Conservation (phyloP, 2,329 filamentous ascomycete genomes). For the Clonostachys chloroleuca region DNA sequence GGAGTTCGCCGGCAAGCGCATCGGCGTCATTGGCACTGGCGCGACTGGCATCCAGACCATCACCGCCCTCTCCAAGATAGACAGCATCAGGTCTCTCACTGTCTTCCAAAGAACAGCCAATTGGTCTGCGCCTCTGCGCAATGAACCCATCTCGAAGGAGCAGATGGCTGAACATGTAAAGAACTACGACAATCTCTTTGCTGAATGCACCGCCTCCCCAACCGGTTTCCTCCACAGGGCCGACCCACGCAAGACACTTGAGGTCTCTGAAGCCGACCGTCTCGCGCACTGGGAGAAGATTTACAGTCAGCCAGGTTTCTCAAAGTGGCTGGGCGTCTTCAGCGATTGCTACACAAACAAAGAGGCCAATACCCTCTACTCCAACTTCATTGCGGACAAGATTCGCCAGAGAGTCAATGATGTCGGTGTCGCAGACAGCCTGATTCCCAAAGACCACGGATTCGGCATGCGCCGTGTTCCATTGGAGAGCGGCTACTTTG, state of each 20-base stretch:
- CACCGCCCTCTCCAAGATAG: neutral
- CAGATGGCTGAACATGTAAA: too few relatives aligned
- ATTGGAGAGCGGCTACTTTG: slow-evolving; percentile 44
- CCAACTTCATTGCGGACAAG: slow-evolving; percentile 44
- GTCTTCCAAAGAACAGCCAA: neutral
- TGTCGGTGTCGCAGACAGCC: slow-evolving; percentile 31
- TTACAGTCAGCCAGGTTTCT: too few relatives aligned
- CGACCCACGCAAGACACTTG: too few relatives aligned
- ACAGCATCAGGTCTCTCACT: neutral
- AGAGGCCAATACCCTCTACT: slow-evolving; percentile 36
- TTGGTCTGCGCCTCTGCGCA: too few relatives aligned
- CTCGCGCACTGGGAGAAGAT: too few relatives aligned
- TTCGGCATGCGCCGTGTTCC: slow-evolving; percentile 40
- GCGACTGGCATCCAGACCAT: slow-evolving; percentile 53
- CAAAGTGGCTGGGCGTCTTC: slow-evolving; percentile 34
- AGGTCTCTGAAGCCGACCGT: too few relatives aligned
- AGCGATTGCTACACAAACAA: slow-evolving; percentile 34
- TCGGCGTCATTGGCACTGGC: slow-evolving; percentile 61
- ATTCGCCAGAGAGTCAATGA: slow-evolving; percentile 36
- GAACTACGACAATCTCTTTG: too few relatives aligned
- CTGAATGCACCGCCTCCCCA: too few relatives aligned
- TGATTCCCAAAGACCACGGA: slow-evolving; percentile 39
- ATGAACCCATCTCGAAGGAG: too few relatives aligned
- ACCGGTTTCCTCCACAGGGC: too few relatives aligned
- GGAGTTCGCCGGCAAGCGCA: slow-evolving; percentile 51